Percentiles rank a stretch among this genome's conserved stretches.
phyloP scores from a whole-genome alignment of 257 asterid genomes.

The Orobanche coerulescens region DNA sequence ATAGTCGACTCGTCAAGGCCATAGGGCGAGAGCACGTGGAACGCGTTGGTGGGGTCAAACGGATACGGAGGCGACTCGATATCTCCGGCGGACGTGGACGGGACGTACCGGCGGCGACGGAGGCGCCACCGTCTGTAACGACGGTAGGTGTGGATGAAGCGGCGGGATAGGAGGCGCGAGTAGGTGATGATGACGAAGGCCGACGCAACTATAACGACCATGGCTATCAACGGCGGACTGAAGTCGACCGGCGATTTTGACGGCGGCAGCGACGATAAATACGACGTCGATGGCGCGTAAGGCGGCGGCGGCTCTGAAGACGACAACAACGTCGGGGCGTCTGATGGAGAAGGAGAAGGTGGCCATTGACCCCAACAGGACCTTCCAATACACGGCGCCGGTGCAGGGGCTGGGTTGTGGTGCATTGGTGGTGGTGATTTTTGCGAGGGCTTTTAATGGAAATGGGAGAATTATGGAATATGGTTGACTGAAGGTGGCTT shows the following conservation, averaged over 20 bases:
- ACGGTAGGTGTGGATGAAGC: constrained; percentile 50
- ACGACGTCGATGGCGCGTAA: constrained; percentile 10
- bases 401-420: constrained; percentile 35
- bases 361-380: neutral
- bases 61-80: constrained; percentile 70
- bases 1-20: constrained; percentile 85
- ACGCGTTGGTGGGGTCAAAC: constrained; percentile 52
- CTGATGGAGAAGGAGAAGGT: constrained; percentile 20
- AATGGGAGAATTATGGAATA: constrained; percentile 19
- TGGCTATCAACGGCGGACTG: constrained; percentile 89
- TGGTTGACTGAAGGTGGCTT: constrained; percentile 30
- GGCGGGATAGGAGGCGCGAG: constrained; percentile 84
- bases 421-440: constrained; percentile 30
- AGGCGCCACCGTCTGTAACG: constrained; percentile 64
- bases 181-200: constrained; percentile 83
- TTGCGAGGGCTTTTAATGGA: constrained; percentile 23
- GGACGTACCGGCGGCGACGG: constrained; percentile 54
- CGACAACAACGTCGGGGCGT: constrained; percentile 13
- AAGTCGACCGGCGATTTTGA: constrained; percentile 65
- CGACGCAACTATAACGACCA: constrained; percentile 75
- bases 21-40: constrained; percentile 71
- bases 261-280: constrained; percentile 37
- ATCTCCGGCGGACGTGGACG: constrained; percentile 75
- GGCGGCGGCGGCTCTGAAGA: constrained; percentile 14
- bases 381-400: constrained; percentile 21